Evolutionary conservation across 2,329 filamentous ascomycete species (phyloP).

Genomic region (Ceratocystis lukuohia): DNA sequence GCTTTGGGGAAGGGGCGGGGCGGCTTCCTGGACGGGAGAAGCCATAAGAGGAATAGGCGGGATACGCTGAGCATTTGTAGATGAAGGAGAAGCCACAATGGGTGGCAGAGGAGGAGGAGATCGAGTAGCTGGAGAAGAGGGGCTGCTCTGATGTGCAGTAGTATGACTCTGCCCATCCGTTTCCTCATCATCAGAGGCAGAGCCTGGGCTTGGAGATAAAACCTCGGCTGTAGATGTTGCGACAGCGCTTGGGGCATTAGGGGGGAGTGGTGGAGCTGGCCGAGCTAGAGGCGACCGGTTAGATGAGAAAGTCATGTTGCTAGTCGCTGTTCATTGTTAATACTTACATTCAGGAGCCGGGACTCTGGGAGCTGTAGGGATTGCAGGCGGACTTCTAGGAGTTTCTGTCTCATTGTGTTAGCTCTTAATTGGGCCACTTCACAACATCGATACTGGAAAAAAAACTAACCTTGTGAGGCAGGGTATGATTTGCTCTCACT

Average conservation of each 20-base stretch:
- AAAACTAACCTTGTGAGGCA: slow-evolving; percentile 10
- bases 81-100: slow-evolving; percentile 18
- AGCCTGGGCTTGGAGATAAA: slow-evolving; percentile 60
- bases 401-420: slow-evolving; percentile 27
- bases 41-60: slow-evolving; percentile 25
- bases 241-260: slow-evolving; percentile 38
- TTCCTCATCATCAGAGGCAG: slow-evolving; percentile 79
- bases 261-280: slow-evolving; percentile 41
- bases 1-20: slow-evolving; percentile 32
- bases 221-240: slow-evolving; percentile 39
- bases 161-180: slow-evolving; percentile 35
- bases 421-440: neutral
- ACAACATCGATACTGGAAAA: neutral
- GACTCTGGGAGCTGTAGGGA: slow-evolving; percentile 43
- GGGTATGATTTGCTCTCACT: slow-evolving; percentile 22
- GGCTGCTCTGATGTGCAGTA: slow-evolving; percentile 23
- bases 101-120: slow-evolving; percentile 32
- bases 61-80: slow-evolving; percentile 23
- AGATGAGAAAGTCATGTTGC: neutral
- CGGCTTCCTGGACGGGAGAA: slow-evolving; percentile 30
- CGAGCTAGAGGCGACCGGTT: slow-evolving; percentile 38
- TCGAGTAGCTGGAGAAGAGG: slow-evolving; percentile 28
- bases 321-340: neutral
- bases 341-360: slow-evolving; percentile 49
- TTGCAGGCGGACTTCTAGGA: slow-evolving; percentile 39